These are phyloP conservation scores for Trichoderma gamsii DNA, from an alignment of 495 filamentous ascomycete genomes.

Conservation along the genomic window DNA sequence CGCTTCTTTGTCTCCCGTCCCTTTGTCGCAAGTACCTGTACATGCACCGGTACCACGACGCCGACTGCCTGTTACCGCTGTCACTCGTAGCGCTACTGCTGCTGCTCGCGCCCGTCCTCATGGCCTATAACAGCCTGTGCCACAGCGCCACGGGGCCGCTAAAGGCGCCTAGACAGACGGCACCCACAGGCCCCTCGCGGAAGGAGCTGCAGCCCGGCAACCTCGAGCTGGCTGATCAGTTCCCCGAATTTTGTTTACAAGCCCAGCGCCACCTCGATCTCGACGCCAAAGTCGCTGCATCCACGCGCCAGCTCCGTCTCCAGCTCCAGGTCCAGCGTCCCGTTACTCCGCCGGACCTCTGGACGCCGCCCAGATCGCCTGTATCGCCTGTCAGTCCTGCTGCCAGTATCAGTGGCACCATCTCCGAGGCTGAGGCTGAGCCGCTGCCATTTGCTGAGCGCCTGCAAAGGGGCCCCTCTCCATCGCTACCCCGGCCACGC, in stretches of 20 bases:
- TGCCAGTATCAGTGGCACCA: too few relatives aligned
- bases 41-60: neutral
- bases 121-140: slow-evolving; percentile 9
- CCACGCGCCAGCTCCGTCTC: neutral
- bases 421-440: neutral
- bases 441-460: neutral
- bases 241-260: slow-evolving; percentile 17
- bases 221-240: slow-evolving; percentile 14
- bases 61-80: slow-evolving; percentile 4
- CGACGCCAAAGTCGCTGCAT: neutral
- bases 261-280: neutral
- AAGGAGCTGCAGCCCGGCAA: slow-evolving; percentile 15
- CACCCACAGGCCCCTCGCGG: neutral
- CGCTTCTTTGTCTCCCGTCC: neutral
- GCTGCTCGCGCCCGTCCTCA: neutral
- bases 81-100: slow-evolving; percentile 1
- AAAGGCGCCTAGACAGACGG: neutral
- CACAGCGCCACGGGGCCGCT: neutral
- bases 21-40: neutral
- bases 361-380: slow-evolving; percentile 2
- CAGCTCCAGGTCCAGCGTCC: slow-evolving; percentile 3
- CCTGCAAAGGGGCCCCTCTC: neutral
- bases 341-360: neutral
- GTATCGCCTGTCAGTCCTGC: slow-evolving; percentile 6
- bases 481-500: slow-evolving; percentile 7